A percentile compares a stretch with the other conserved stretches of the same genome.
Conservation (phyloP, 2,329 filamentous ascomycete genomes). For the Pezicula rhizophila region DNA sequence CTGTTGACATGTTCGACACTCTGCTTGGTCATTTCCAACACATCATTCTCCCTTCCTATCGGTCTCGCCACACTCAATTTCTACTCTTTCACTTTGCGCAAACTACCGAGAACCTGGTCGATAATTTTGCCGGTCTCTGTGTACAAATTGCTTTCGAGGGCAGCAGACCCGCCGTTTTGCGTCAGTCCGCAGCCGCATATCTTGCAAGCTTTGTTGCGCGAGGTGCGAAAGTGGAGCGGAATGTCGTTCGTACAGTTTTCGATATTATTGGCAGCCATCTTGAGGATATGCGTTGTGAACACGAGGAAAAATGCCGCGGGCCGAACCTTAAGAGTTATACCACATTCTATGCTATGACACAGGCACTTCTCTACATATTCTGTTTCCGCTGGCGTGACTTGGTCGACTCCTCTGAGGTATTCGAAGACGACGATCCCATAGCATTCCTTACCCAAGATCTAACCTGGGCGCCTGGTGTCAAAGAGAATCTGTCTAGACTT, state of each 20-base stretch:
- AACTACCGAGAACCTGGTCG: constrained; percentile 68
- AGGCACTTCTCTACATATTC: constrained; percentile 70
- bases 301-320: constrained; percentile 70
- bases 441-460: constrained; percentile 66
- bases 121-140: constrained; percentile 76
- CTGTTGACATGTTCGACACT: constrained; percentile 68
- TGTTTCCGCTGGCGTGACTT: constrained; percentile 97
- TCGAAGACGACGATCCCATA: constrained; percentile 55
- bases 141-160: constrained; percentile 63
- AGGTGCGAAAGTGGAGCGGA: constrained; percentile 71
- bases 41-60: constrained; percentile 84
- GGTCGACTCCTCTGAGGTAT: constrained; percentile 50
- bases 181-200: constrained; percentile 84
- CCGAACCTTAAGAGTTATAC: constrained; percentile 69
- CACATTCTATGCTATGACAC: constrained; percentile 64
- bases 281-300: constrained; percentile 64
- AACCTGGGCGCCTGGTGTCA: constrained; percentile 69
- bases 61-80: constrained; percentile 90
- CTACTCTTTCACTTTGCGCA: constrained; percentile 94
- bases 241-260: constrained; percentile 78
- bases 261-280: constrained; percentile 72
- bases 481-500: constrained; percentile 67
- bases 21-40: constrained; percentile 80
- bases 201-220: constrained; percentile 91
- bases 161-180: constrained; percentile 60